Evolutionary conservation across 768 basidiomycete genomes (phyloP), one percentile per base, ranked within the genome.

Genomic region (Suillus clintonianus): DNA sequence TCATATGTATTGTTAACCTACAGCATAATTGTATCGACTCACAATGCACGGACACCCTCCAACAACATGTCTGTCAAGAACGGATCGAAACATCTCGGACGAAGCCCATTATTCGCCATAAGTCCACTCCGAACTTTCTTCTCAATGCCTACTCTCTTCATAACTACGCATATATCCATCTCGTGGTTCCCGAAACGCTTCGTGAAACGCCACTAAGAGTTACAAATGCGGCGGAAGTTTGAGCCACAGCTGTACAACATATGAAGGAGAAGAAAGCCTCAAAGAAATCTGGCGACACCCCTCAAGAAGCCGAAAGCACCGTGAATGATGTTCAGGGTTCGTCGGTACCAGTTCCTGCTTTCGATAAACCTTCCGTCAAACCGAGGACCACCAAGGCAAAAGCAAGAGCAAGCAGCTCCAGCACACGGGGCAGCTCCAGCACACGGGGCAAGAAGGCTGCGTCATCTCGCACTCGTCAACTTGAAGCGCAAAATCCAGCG

Each of bases 1-100:
- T 70, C 0, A 13, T 63, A 22, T 71, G 67, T 59, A 65, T 61
- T 4, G 37, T 70, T 27, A 71, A 71, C 64, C 57, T 71, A 17
- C 69, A 70, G 19, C 70, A 70, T 58, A 65, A 70, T 62, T 71
- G 70, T 53, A 54, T 56, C 0, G 4, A 22, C 13, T 27, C n/a
- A 1, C 19, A 17, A 10, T 61, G 60, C 15, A 51, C 17, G 1
- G 3, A 32, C 11, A 22, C 39, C 11, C n/a, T 9, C 14, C 6
- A n/a, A 30, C 19, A 45, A 36, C n/a, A 24, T 5, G 8, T 43
- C 11, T 32, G 19, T 43, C 67, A 69, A 57, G 68, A 69, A 60
- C 39, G 62, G n/a, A 61, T 42, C 14, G 24, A 17, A 34, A 69
- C 67, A 2, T 58, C 41, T 3, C 45, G 36, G 34, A 64, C 62